Percentiles rank a stretch among this genome's conserved stretches.
Conservation (phyloP, 2,329 filamentous ascomycete genomes). For the Beauveria rudraprayagi region DNA sequence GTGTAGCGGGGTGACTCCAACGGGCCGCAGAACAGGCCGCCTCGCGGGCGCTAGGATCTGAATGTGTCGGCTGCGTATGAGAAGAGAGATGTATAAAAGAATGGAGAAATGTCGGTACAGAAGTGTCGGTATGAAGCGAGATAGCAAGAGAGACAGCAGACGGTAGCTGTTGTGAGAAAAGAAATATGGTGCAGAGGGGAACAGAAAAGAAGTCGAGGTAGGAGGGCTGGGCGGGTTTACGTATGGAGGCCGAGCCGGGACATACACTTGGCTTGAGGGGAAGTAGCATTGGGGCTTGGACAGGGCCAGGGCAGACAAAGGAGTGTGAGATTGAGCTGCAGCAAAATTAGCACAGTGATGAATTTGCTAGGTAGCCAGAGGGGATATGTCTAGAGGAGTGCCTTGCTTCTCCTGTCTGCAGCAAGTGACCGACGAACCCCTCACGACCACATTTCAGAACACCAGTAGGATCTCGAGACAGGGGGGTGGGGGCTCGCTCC, state of each 20-base stretch:
- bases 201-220: neutral
- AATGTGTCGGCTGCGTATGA: neutral
- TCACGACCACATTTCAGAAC: neutral
- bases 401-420: neutral
- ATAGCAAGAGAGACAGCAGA: neutral
- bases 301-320: neutral
- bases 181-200: conserved; percentile 1
- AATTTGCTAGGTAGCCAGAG: neutral
- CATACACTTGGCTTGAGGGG: neutral
- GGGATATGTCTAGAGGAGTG: neutral
- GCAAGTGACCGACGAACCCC: neutral
- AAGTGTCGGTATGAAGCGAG: neutral
- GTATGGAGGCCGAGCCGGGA: neutral
- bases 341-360: neutral
- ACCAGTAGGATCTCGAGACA: neutral
- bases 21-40: conserved; percentile 11
- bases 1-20: conserved; percentile 9
- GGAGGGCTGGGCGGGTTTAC: conserved; percentile 9
- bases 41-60: conserved; percentile 4
- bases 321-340: neutral
- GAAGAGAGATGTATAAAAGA: neutral
- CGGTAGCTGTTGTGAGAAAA: neutral
- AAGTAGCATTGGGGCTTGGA: conserved; percentile 6
- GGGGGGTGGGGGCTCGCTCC: neutral
- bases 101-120: neutral